Base-by-base conservation (phyloP, 2,329 filamentous ascomycete species). In the Ophiostoma ulmi region DNA sequence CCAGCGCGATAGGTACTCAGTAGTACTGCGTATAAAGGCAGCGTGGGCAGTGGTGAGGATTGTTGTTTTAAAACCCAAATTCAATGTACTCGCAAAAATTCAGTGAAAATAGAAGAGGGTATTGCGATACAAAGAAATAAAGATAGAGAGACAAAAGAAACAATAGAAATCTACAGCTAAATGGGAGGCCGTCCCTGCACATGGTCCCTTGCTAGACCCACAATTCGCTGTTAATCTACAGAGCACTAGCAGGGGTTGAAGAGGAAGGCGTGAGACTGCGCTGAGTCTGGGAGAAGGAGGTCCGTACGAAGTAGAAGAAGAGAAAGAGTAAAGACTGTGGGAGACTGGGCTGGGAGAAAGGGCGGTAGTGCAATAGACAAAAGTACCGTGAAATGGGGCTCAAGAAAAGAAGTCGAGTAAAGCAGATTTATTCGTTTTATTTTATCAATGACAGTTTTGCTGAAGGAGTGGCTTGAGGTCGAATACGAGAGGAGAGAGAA, bases 201-300 rank as follows among this genome's bases (percentile, higher is more conserved):
- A 14, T 8, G 31, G 31, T 17, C 7, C 31, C 22, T n/a, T 36
- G 22, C 8, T 14, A 7, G 63, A 8, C 10, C 63, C 63, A 65
- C 63, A 26, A 41, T 65, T 65, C 36, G 35, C 13, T 65, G 63
- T 65, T 65, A 65, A 65, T 65, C 63, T 65, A 36, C 63, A 65
- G 63, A 65, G 41, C 63, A 36, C 63, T 65, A 65, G 36, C 63
- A 65, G 63, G 63, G 63, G 63, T 39, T 22, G 63, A 10, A 38
- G 61, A 39, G 35, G 35, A 26, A 58, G 52, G 52, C n/a, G 52
- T 58, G 52, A 26, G 52, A 58, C n/a, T 58, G 44, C 44, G 44
- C 52, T 58, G 52, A n/a, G n/a, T 10, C 7, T 48, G 44, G 44
- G 44, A 48, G 44, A 13, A 48, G 17, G 52, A 58, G 14, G 44